Percentiles rank a stretch among this genome's conserved stretches.
phyloP scores from a whole-genome alignment of 257 asterid genomes.

The Coffea eugenioides region DNA sequence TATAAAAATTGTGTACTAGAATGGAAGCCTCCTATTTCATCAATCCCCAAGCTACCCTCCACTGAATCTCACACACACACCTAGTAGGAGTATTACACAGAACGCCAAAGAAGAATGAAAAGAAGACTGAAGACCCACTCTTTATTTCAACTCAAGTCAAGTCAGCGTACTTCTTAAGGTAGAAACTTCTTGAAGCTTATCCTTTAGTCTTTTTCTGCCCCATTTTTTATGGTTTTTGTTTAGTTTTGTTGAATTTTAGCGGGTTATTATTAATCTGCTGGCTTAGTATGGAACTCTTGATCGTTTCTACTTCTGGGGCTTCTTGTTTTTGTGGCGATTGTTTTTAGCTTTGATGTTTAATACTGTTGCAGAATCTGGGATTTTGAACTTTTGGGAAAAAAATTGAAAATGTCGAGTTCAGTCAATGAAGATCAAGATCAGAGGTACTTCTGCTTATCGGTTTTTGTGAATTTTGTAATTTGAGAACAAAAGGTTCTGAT shows the following conservation, averaged over 20 bases:
- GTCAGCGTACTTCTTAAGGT: slow-evolving; percentile 42
- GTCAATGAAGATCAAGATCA: slow-evolving; percentile 57
- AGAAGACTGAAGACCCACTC: not conserved
- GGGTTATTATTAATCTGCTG: slow-evolving; percentile 17
- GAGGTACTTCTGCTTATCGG: slow-evolving; percentile 36
- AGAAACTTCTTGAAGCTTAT: slow-evolving; percentile 10
- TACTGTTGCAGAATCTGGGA: slow-evolving; percentile 24
- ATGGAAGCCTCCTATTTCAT: not conserved
- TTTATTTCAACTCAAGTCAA: slow-evolving; percentile 3
- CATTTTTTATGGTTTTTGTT: not conserved
- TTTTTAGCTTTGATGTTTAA: not conserved
- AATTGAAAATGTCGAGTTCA: slow-evolving; percentile 46
- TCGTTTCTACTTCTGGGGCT: slow-evolving; percentile 10
- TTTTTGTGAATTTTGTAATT: not conserved
- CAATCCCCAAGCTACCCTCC: slow-evolving; percentile 21
- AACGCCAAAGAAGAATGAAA: slow-evolving; percentile 12
- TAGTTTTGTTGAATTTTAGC: not conserved
- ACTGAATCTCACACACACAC: not conserved
- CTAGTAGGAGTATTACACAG: not conserved
- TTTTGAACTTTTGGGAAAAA: slow-evolving; percentile 19
- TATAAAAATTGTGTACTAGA: not conserved
- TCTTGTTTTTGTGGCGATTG: slow-evolving; percentile 15
- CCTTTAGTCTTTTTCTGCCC: not conserved
- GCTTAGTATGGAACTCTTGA: not conserved
- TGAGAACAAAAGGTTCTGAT: not conserved